A percentile compares a stretch with the other conserved stretches of the same genome.
Conservation (phyloP, 345 rosid genomes). For the Eucalyptus sp. region DNA sequence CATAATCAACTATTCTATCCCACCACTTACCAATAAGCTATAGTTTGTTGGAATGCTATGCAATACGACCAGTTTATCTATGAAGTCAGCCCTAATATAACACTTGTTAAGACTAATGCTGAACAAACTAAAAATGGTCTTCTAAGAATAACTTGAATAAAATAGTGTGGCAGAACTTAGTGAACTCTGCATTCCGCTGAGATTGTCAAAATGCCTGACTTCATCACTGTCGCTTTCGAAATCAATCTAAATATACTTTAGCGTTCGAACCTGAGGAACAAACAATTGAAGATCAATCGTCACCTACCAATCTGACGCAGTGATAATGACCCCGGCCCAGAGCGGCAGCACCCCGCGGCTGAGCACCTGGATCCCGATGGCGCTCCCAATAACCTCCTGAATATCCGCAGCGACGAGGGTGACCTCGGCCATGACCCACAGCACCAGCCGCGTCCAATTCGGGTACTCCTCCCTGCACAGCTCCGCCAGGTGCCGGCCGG, state of each 20-base stretch:
- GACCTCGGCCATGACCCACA: conserved; percentile 93
- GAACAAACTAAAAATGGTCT: not conserved
- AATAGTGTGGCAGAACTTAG: not conserved
- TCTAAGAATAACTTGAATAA: not conserved
- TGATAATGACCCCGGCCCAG: conserved; percentile 87
- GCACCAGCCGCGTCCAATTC: conserved; percentile 60
- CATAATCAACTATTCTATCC: not conserved
- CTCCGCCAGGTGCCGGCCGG: conserved; percentile 89
- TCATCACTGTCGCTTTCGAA: not conserved
- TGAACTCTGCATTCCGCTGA: not conserved
- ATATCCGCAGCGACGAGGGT: conserved; percentile 92
- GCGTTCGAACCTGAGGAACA: not conserved
- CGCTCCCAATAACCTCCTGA: conserved; percentile 96
- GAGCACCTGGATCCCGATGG: conserved; percentile 85
- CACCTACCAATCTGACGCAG: conserved; percentile 74
- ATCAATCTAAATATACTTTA: not conserved
- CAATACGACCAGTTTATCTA: not conserved
- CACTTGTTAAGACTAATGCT: not conserved
- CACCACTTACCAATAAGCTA: not conserved
- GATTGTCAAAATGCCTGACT: not conserved
- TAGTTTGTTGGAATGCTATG: not conserved
- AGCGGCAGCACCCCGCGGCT: conserved; percentile 75
- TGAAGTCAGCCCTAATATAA: not conserved
- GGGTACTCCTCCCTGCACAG: conserved; percentile 88
- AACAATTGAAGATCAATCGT: not conserved